phyloP scores from a whole-genome alignment of 768 basidiomycete species.

The Rhodocollybia butyracea region DNA sequence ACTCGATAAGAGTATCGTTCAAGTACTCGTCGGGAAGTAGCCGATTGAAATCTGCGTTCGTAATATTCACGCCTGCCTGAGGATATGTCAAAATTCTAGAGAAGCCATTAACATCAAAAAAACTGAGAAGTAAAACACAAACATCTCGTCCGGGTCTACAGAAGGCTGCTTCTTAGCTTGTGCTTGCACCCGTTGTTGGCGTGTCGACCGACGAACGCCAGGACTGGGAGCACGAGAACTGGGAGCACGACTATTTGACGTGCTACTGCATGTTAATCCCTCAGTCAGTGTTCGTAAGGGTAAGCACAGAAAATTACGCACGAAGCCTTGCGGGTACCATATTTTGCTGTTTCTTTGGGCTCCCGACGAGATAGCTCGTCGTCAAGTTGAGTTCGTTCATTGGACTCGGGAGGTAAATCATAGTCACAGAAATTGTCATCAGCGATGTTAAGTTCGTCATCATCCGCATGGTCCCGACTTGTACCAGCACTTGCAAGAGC shows the following conservation, averaged over 20 bases:
- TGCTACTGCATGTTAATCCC: neutral
- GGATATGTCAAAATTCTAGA: slow-evolving; percentile 77
- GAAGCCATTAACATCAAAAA: neutral
- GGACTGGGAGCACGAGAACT: slow-evolving; percentile 4
- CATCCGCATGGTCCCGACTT: neutral
- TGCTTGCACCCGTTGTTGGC: slow-evolving; percentile 26
- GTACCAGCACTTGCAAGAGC: neutral
- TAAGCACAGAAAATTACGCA: neutral
- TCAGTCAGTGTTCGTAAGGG: neutral
- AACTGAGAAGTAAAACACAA: slow-evolving; percentile 4
- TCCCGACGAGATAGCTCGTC: neutral
- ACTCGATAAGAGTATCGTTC: slow-evolving; percentile 96
- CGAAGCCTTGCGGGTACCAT: neutral
- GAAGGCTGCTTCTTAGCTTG: slow-evolving; percentile 18
- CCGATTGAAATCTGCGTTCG: slow-evolving; percentile 71
- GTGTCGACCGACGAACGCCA: slow-evolving; percentile 29
- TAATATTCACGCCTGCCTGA: slow-evolving; percentile 68
- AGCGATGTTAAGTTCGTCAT: slow-evolving; percentile 3
- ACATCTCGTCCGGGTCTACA: slow-evolving; percentile 66
- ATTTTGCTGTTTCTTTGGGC: neutral
- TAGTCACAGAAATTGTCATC: neutral
- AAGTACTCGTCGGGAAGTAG: slow-evolving; percentile 80
- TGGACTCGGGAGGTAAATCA: neutral
- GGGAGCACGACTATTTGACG: neutral
- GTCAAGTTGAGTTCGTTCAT: neutral